Conservation (phyloP, 1,139 yeast species). For the Tardiomyces depauwii region DNA sequence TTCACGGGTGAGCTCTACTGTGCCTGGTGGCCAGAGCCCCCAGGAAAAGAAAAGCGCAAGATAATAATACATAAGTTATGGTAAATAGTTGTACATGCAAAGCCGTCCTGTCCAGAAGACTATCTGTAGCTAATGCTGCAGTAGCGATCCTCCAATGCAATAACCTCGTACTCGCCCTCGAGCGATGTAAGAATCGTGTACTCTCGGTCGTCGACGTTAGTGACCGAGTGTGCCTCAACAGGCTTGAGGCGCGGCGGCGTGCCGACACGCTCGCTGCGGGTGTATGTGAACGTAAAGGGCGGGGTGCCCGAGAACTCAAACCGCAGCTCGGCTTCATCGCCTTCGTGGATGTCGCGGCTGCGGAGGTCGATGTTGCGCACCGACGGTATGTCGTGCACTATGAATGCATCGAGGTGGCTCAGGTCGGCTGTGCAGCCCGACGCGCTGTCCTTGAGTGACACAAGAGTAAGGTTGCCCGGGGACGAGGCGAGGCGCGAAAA, state of each 20-base stretch:
- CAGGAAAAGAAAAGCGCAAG: no score
- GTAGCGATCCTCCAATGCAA: slow-evolving; percentile 70
- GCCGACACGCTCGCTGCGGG: slow-evolving; percentile 35
- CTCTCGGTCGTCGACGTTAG: slow-evolving; percentile 56
- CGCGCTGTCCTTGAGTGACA: slow-evolving; percentile 64
- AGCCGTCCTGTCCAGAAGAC: no score
- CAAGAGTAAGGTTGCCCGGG: slow-evolving; percentile 64
- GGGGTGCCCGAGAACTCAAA: slow-evolving; percentile 44
- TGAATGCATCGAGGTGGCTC: slow-evolving; percentile 33
- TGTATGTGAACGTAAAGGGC: slow-evolving; percentile 43
- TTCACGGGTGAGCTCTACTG: no score
- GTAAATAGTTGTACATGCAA: no score
- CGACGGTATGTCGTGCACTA: slow-evolving; percentile 74
- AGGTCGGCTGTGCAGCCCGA: slow-evolving; percentile 62
- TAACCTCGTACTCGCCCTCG: slow-evolving; percentile 92
- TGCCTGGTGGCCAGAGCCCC: no score
- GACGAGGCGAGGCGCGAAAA: slow-evolving; percentile 68
- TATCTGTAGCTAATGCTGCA: slow-evolving; percentile 34
- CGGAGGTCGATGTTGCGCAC: slow-evolving; percentile 82
- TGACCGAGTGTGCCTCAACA: slow-evolving; percentile 67
- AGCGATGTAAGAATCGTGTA: slow-evolving; percentile 65
- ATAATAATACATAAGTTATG: no score
- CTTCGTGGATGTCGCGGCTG: slow-evolving; percentile 78
- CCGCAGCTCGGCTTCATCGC: slow-evolving; percentile 37
- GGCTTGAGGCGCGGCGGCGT: slow-evolving; percentile 12